phyloP scores from a whole-genome alignment of 768 basidiomycete genomes.

The Russula sp. region DNA sequence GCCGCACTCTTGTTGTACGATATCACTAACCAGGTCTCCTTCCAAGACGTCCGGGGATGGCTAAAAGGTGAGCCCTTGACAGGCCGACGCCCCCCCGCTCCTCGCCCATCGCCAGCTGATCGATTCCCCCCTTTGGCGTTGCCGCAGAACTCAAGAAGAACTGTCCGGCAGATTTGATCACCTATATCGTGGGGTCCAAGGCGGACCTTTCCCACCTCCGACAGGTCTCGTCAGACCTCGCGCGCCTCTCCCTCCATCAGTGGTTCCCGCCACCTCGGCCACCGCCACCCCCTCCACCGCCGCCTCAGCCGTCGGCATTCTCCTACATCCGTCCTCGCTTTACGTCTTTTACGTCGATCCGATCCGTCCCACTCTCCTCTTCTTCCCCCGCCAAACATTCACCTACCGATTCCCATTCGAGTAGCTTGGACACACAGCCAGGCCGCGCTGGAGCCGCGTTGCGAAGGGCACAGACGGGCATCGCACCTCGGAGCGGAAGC shows the following conservation, averaged over 20 bases:
- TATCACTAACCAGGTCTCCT: slow-evolving; percentile 82
- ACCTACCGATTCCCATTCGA: slow-evolving; percentile 49
- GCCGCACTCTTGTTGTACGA: slow-evolving; percentile 93
- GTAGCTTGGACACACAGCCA: slow-evolving; percentile 50
- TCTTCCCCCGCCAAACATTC: slow-evolving; percentile 37
- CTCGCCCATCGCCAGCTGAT: slow-evolving; percentile 5
- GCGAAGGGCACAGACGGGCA: slow-evolving; percentile 23
- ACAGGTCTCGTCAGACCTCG: slow-evolving; percentile 74
- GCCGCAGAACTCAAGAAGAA: slow-evolving; percentile 80
- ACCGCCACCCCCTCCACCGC: slow-evolving; percentile 56
- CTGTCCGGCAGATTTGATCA: slow-evolving; percentile 79
- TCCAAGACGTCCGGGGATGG: slow-evolving; percentile 90
- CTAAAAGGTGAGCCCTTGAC: slow-evolving; percentile 55
- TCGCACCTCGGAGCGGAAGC: slow-evolving; percentile 27
- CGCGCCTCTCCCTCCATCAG: slow-evolving; percentile 72
- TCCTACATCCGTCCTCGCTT: slow-evolving; percentile 76
- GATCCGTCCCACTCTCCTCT: slow-evolving; percentile 51
- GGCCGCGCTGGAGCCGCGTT: slow-evolving; percentile 40
- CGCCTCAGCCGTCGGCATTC: slow-evolving; percentile 52
- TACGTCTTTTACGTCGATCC: slow-evolving; percentile 60
- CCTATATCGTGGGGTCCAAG: slow-evolving; percentile 94
- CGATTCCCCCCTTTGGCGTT: slow-evolving; percentile 1
- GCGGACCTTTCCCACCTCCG: slow-evolving; percentile 68
- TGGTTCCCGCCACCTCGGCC: slow-evolving; percentile 83
- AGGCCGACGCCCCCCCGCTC: neutral